Evolutionary conservation across 1,284 basidiomycete species (phyloP), one percentile per base, ranked within the genome.

Genomic region (Phylloporus sp.): DNA sequence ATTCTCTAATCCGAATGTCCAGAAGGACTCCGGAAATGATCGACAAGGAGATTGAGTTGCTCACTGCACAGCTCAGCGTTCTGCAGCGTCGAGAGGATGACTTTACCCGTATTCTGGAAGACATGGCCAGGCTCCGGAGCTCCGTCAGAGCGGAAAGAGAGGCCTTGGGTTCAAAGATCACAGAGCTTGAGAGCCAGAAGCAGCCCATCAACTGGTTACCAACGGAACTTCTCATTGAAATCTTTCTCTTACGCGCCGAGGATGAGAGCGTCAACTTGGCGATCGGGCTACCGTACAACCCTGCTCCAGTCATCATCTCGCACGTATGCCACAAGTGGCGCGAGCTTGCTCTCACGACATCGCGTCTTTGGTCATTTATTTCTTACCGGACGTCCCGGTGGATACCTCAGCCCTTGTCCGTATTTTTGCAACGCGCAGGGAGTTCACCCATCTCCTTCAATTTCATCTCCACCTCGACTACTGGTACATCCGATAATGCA

Each of bases 291-390:
- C 63, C 70, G 10, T 74, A 66, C 59, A 77, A 77, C 61, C 65
- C 70, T 31, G 69, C 74, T 3, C 77, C 82, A 17, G 67, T 84
- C 32, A 58, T 69, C 32, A 62, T 85, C 58, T 82, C 82, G 0
- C 83, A 84, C 62, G 81, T 84, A 32, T 85, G 78, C 67, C 77
- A 72, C 60, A 75, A 72, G 62, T 86, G 84, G 82, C 78, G 84
- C 28, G 70, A 69, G 24, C 74, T 84, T 37, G 76, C 79, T 13
- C 71, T 85, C 26, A 63, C 69, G n/a, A 79, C 78, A 7, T 75
- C 82, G 2, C 49, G 67, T 26, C 76, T 86, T 18, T 86, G 83
- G 84, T 74, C 80, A 5, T 76, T 72, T 47, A 73, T 85, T 50
- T 71, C 69, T 42, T 77, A 70, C 68, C 71, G 68, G 52, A 74